These are phyloP conservation scores for Quercus variabilis DNA, from an alignment of 306 rosid genomes.

Conservation along the genomic window DNA sequence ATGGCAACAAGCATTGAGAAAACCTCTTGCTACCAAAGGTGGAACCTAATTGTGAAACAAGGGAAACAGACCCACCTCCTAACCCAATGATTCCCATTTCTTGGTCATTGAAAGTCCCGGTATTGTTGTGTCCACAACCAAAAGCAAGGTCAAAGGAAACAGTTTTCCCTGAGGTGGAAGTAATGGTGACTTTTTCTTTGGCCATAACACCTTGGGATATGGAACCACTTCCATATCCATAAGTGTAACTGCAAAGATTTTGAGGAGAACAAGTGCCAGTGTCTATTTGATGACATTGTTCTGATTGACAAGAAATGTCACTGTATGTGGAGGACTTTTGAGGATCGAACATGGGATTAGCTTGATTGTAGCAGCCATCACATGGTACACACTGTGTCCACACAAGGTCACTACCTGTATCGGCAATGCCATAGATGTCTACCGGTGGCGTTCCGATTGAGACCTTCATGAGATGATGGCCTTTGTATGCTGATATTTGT, in stretches of 20 bases:
- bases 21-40: conserved; percentile 40
- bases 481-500: conserved; percentile 30
- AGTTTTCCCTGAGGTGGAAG: conserved; percentile 23
- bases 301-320: conserved; percentile 39
- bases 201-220: conserved; percentile 42
- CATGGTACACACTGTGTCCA: conserved; percentile 66
- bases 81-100: conserved; percentile 63
- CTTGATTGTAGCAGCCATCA: conserved; percentile 38
- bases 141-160: conserved; percentile 32
- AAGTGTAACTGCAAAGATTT: conserved; percentile 37
- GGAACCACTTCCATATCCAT: conserved; percentile 37
- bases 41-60: conserved; percentile 47
- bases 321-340: conserved; percentile 35
- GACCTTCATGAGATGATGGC: conserved; percentile 50
- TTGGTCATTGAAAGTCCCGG: conserved; percentile 47
- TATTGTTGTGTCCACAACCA: conserved; percentile 55
- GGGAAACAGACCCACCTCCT: conserved; percentile 54
- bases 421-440: conserved; percentile 48
- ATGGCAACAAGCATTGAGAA: conserved; percentile 59
- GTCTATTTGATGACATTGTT: conserved; percentile 27
- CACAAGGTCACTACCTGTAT: conserved; percentile 60
- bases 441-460: conserved; percentile 54
- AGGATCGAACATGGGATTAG: conserved; percentile 43
- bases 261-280: conserved; percentile 34
- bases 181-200: conserved; percentile 30